Evolutionary conservation across 306 rosid species (phyloP).

Genomic region (Vigna unguiculata): DNA sequence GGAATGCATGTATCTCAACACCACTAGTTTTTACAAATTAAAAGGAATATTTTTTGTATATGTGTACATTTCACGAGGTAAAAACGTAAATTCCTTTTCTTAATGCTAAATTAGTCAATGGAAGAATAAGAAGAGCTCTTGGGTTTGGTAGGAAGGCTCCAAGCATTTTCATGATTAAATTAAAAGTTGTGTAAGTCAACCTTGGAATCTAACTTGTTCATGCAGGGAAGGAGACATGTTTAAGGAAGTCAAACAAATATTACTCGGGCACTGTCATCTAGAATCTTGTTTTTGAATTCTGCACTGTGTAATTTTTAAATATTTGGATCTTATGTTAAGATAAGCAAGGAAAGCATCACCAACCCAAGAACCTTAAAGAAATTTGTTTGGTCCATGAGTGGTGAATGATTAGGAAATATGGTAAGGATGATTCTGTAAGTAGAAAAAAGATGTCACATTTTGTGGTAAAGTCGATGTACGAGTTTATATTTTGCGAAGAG

Average conservation of each 20-base stretch:
- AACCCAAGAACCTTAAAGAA: neutral
- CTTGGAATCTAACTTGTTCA: constrained; percentile 34
- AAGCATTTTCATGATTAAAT: constrained; percentile 8
- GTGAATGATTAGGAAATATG: neutral
- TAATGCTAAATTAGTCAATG: too few species aligned
- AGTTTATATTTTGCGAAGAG: too few species aligned
- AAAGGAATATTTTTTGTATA: too few species aligned
- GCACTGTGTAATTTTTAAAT: neutral
- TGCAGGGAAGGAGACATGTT: constrained; percentile 33
- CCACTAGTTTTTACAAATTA: too few species aligned
- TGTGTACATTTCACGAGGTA: too few species aligned
- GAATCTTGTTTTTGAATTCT: constrained; percentile 19
- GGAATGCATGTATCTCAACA: too few species aligned
- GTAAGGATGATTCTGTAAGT: neutral
- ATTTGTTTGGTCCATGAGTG: neutral
- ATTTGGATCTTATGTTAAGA: neutral
- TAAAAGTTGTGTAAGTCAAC: constrained; percentile 35
- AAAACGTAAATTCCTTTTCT: too few species aligned
- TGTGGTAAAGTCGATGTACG: too few species aligned
- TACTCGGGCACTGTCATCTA: constrained; percentile 42
- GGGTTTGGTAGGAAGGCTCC: constrained; percentile 25
- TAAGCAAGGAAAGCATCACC: neutral
- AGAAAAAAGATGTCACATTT: constrained; percentile 12
- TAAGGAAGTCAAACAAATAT: constrained; percentile 33
- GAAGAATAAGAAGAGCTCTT: neutral